Evolutionary conservation across 768 basidiomycete species (phyloP).

Genomic region (Mycena venus): DNA sequence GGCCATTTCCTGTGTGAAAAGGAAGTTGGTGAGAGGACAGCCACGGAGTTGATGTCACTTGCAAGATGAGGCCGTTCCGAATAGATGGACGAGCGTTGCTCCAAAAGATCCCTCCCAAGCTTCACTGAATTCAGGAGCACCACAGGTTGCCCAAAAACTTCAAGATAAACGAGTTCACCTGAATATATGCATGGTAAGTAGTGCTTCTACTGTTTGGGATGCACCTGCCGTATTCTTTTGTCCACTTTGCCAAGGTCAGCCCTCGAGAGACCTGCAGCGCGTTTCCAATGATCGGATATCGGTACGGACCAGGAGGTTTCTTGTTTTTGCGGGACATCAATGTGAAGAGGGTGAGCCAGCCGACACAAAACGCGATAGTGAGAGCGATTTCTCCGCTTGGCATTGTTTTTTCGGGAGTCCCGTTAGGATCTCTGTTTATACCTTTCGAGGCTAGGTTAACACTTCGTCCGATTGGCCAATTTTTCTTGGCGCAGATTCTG

Average conservation of each 20-base stretch:
- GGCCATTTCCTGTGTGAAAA: neutral
- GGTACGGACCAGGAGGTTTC: constrained; percentile 40
- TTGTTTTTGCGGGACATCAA: neutral
- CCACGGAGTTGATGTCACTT: neutral
- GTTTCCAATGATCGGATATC: constrained; percentile 38
- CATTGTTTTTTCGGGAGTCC: no score
- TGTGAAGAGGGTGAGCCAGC: neutral
- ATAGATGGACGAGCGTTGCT: constrained; percentile 39
- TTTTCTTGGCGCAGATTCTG: no score
- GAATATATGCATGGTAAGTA: neutral
- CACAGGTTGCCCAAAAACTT: constrained; percentile 27
- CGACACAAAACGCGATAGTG: neutral
- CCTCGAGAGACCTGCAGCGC: constrained; percentile 24
- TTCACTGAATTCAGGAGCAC: constrained; percentile 43
- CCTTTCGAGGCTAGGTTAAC: no score
- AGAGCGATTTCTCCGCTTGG: neutral
- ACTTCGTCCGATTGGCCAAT: no score
- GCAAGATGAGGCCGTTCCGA: constrained; percentile 43
- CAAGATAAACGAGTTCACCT: constrained; percentile 32
- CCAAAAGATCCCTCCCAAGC: constrained; percentile 42
- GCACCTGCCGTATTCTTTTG: constrained; percentile 21
- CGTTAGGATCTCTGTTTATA: no score
- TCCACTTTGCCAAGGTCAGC: constrained; percentile 37
- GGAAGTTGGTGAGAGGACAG: neutral
- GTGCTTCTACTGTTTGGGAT: neutral